Evolutionary conservation across 106 monocot species (phyloP).

Genomic region (Phalaenopsis aphrodite): DNA sequence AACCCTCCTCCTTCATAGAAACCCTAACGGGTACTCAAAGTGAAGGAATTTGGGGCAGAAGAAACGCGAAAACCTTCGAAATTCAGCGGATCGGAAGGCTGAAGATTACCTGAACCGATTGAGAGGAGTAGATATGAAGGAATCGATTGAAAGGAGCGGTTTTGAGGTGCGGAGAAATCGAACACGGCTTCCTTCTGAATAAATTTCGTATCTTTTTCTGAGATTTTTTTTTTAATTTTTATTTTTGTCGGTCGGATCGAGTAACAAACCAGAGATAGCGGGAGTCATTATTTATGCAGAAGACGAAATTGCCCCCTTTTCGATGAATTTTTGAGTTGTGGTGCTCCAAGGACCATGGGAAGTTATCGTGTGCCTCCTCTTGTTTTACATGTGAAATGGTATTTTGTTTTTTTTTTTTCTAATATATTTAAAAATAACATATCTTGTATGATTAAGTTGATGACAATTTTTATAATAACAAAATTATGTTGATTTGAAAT

Average conservation of each 20-base stretch:
- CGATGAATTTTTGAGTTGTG: not conserved
- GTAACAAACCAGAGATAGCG: not conserved
- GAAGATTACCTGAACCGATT: not conserved
- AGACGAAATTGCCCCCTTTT: not conserved
- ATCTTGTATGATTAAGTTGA: too few relatives aligned
- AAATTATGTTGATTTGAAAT: too few relatives aligned
- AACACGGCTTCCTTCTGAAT: not conserved
- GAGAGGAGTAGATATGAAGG: not conserved
- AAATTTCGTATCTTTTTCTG: not conserved
- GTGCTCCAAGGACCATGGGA: not conserved
- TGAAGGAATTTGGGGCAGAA: not conserved
- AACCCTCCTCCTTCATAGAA: conserved; percentile 2
- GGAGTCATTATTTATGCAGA: not conserved
- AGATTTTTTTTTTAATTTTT: not conserved
- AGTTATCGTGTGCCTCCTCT: not conserved
- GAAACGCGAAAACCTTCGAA: not conserved
- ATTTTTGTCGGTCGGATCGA: not conserved
- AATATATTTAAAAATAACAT: too few relatives aligned
- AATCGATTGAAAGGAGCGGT: not conserved
- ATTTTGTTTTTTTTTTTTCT: too few relatives aligned
- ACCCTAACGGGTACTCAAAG: not conserved
- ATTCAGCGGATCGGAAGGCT: not conserved
- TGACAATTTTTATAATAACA: too few relatives aligned
- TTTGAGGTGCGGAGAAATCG: not conserved
- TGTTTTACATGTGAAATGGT: too few relatives aligned